Base-by-base conservation (phyloP, 2,329 filamentous ascomycete genomes). In the Amphichorda felina region DNA sequence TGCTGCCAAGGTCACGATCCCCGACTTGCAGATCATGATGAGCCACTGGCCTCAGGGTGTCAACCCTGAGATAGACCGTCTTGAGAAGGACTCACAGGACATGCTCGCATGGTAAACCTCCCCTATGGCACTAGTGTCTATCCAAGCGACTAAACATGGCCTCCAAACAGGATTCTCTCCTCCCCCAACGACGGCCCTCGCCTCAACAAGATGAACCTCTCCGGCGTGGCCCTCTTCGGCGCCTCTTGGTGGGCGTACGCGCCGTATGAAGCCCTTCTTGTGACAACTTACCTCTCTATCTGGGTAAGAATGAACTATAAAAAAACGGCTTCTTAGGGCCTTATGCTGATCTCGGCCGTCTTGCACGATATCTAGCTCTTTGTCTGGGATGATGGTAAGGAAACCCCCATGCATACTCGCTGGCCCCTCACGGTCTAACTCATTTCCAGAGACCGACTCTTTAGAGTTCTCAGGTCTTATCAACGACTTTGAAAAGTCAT, bases 401-500 rank as follows among this genome's bases (percentile, higher is more conserved):
- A n/a, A n/a, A n/a, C n/a, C n/a, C n/a, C n/a, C n/a, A n/a, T n/a
- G n/a, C n/a, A n/a, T n/a, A n/a, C n/a, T n/a, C n/a, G n/a, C n/a
- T n/a, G n/a, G n/a, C n/a, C n/a, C n/a, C n/a, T n/a, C n/a, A n/a
- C n/a, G n/a, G n/a, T n/a, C n/a, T n/a, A n/a, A n/a, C n/a, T n/a
- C n/a, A n/a, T 24, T 24, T 24, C 21, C 21, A 24, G 21, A 34
- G 21, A 25, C 32, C 13, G 32, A 34, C 21, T 34, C 32, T 7
- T 13, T 21, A 11, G 32, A 34, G 19, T 34, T 34, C 32, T 34
- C 32, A 7, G 6, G 9, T 9, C 32, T 34, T 6, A 34, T 34
- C 21, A 22, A 34, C 32, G 32, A 34, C 21, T 34, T 34, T 34
- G 32, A 34, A 14, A n/a, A n/a, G 16, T 24, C 32, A 8, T 34